These are phyloP conservation scores for Schizochytrium sp. DNA, from an alignment of 108 stramenopile species.

Conservation along the genomic window DNA sequence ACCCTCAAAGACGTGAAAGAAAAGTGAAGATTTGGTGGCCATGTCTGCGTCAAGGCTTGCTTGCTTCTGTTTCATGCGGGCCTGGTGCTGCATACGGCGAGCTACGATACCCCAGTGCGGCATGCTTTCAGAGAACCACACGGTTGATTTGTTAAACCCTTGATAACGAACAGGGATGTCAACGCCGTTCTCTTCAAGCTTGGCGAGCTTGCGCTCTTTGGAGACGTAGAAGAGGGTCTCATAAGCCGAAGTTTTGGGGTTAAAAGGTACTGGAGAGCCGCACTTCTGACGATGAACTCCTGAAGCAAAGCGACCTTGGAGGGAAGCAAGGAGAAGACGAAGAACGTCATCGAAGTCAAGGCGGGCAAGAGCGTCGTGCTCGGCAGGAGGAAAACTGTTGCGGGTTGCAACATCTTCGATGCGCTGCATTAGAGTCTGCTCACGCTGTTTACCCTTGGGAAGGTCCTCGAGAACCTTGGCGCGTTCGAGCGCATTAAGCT, in stretches of 20 bases:
- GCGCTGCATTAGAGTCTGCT: constrained; percentile 24
- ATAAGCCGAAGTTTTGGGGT: constrained; percentile 2
- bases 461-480: constrained; percentile 8
- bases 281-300: constrained; percentile 28
- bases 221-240: constrained; percentile 56
- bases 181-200: constrained; percentile 32
- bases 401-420: constrained; percentile 19
- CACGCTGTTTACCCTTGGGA: constrained; percentile 21
- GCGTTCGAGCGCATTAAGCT: constrained; percentile 30
- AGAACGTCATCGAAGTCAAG: constrained; percentile 48
- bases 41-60: constrained; percentile 39
- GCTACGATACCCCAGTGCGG: constrained; percentile 56
- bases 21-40: constrained; percentile 41
- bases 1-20: constrained; percentile 58
- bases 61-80: constrained; percentile 55
- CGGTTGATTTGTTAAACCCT: constrained; percentile 35
- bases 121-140: constrained; percentile 16
- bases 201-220: constrained; percentile 59
- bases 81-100: constrained; percentile 57
- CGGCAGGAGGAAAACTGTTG: not conserved
- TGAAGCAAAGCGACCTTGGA: constrained; percentile 31
- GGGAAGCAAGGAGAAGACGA: constrained; percentile 43
- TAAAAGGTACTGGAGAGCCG: constrained; percentile 48
- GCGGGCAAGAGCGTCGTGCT: not conserved
- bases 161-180: constrained; percentile 52